A percentile compares a stretch with the other conserved stretches of the same genome.
These are phyloP conservation scores for Phytophthora pistaciae DNA, from an alignment of 352 stramenopile genomes.

Conservation along the genomic window DNA sequence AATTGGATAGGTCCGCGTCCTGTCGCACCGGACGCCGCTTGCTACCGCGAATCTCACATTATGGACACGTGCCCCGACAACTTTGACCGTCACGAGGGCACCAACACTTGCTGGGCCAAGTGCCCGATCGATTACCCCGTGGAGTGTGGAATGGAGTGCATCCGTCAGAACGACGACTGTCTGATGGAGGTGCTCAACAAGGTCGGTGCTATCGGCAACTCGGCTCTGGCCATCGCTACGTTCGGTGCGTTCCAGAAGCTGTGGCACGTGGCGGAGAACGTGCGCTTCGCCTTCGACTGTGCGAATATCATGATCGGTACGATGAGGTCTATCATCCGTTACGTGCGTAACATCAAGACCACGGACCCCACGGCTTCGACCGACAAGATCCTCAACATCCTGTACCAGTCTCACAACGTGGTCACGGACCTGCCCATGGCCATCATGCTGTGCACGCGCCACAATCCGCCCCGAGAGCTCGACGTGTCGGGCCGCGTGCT, in stretches of 20 bases:
- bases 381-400: conserved; percentile 57
- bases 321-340: conserved; percentile 40
- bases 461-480: conserved; percentile 26
- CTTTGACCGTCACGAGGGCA: neutral
- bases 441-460: conserved; percentile 53
- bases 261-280: conserved; percentile 36
- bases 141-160: neutral
- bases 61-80: neutral
- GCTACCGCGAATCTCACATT: neutral
- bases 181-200: neutral
- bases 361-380: conserved; percentile 50
- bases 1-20: neutral
- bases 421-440: conserved; percentile 66
- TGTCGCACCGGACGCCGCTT: neutral
- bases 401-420: conserved; percentile 68
- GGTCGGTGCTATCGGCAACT: neutral
- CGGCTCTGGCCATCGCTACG: conserved; percentile 14
- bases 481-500: conserved; percentile 43
- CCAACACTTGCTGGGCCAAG: conserved; percentile 3
- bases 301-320: conserved; percentile 51
- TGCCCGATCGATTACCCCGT: neutral
- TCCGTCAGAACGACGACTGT: neutral
- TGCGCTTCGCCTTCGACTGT: conserved; percentile 50
- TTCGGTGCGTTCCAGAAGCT: conserved; percentile 25
- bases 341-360: conserved; percentile 38